Evolutionary conservation across 805 yeast genomes (phyloP).

Genomic region (Ogataea pini): DNA sequence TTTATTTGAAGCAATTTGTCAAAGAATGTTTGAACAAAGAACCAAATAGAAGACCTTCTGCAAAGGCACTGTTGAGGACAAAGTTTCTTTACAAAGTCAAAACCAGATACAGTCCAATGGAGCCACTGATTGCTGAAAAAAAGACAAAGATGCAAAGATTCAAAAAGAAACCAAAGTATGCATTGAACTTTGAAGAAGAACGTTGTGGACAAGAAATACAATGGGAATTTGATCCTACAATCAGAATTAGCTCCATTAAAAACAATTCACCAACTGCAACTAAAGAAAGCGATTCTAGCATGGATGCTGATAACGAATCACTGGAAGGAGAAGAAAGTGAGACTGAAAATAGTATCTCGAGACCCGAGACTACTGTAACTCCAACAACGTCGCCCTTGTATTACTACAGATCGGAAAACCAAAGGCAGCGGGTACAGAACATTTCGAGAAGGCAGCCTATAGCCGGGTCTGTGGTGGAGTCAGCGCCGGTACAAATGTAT

Average conservation of each 20-base stretch:
- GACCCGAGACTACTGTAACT: conserved; percentile 20
- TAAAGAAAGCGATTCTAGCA: conserved; percentile 3
- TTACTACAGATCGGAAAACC: conserved; percentile 16
- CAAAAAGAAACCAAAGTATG: conserved; percentile 41
- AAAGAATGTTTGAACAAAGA: conserved; percentile 64
- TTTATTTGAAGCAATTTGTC: conserved; percentile 55
- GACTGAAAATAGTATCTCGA: conserved; percentile 15
- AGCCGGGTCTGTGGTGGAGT: not conserved
- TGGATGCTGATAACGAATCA: conserved; percentile 10
- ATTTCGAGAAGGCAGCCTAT: conserved; percentile 1
- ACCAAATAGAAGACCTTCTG: conserved; percentile 65
- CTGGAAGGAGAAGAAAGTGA: conserved; percentile 18
- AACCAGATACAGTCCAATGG: conserved; percentile 28
- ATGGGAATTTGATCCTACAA: conserved; percentile 28
- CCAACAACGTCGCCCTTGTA: conserved; percentile 23
- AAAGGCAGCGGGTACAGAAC: conserved; percentile 5
- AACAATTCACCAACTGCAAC: not conserved
- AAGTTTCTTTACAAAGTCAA: conserved; percentile 47
- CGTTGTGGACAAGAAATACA: conserved; percentile 29
- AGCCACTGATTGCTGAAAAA: conserved; percentile 37
- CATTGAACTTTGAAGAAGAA: conserved; percentile 28
- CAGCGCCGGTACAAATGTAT: not conserved
- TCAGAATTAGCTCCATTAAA: conserved; percentile 8
- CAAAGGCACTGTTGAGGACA: conserved; percentile 53
- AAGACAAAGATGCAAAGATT: conserved; percentile 37